phyloP scores from a whole-genome alignment of 225 moss, liverwort and hornwort genomes.

The Physcomitrellopsis africana region DNA sequence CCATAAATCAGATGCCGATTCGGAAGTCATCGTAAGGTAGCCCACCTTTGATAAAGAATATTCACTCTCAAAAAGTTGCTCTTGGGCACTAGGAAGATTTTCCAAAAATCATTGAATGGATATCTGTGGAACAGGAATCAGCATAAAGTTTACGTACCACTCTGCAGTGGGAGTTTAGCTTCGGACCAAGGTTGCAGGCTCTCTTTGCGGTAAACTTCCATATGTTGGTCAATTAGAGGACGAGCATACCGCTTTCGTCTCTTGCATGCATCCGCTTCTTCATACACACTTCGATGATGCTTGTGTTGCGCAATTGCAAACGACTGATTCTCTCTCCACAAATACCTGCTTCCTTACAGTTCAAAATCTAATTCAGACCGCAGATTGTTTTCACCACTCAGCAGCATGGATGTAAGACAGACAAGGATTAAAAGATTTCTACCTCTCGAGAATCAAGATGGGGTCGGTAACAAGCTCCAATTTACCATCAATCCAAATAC shows the following conservation, averaged over 20 bases:
- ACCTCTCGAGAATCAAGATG: constrained; percentile 49
- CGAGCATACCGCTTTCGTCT: constrained; percentile 64
- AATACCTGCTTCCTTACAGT: constrained; percentile 30
- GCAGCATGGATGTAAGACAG: neutral
- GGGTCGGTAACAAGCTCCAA: constrained; percentile 37
- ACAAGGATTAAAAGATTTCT: neutral
- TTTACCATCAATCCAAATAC: constrained; percentile 39
- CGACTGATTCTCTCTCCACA: constrained; percentile 51
- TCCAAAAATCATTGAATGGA: neutral
- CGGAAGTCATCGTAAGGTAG: neutral
- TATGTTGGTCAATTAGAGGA: constrained; percentile 58
- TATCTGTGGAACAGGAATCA: neutral
- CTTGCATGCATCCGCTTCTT: constrained; percentile 60
- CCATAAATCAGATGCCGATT: neutral
- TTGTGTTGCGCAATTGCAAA: constrained; percentile 64
- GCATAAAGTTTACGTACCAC: constrained; percentile 35
- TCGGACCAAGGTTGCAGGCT: constrained; percentile 51
- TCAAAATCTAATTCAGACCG: neutral
- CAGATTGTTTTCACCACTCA: neutral
- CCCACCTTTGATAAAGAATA: neutral
- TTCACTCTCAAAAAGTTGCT: neutral
- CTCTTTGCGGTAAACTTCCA: constrained; percentile 48
- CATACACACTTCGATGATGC: constrained; percentile 54
- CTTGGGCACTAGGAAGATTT: neutral
- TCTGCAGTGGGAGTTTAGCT: constrained; percentile 43